Conservation (phyloP, 1,139 yeast genomes). For the Kurtzmaniella quercitrusa region DNA sequence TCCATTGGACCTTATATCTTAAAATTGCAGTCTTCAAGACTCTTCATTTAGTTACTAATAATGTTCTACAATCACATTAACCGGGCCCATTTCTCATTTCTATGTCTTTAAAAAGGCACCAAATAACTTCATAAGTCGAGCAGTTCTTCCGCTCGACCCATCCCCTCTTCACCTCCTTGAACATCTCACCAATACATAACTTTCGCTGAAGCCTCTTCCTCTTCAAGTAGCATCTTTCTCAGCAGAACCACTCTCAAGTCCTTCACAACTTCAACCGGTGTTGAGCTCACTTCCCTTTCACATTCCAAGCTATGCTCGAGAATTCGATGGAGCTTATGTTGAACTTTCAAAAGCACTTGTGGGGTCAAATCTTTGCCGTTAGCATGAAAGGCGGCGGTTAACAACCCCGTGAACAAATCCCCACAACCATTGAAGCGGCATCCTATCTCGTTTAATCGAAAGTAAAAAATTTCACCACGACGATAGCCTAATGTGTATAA, state of each 20-base stretch:
- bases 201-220: background rate
- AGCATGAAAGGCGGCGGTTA: conserved; percentile 30
- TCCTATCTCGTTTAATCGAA: conserved; percentile 29
- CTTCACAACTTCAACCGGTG: conserved; percentile 19
- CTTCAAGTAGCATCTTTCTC: conserved; percentile 15
- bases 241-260: conserved; percentile 29
- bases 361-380: conserved; percentile 21
- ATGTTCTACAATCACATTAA: no score
- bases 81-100: no score
- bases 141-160: no score
- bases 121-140: no score
- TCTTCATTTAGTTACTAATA: no score
- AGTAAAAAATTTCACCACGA: conserved; percentile 16
- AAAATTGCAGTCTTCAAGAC: no score
- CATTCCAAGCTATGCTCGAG: conserved; percentile 24
- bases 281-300: conserved; percentile 15
- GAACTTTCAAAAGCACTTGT: conserved; percentile 23
- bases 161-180: background rate
- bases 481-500: conserved; percentile 35
- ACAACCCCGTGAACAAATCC: conserved; percentile 39
- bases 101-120: no score
- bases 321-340: conserved; percentile 27
- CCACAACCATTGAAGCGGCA: conserved; percentile 46
- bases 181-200: background rate
- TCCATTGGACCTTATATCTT: no score